phyloP scores from a whole-genome alignment of 2,329 filamentous ascomycete species.

The Diaporthe longicolla region DNA sequence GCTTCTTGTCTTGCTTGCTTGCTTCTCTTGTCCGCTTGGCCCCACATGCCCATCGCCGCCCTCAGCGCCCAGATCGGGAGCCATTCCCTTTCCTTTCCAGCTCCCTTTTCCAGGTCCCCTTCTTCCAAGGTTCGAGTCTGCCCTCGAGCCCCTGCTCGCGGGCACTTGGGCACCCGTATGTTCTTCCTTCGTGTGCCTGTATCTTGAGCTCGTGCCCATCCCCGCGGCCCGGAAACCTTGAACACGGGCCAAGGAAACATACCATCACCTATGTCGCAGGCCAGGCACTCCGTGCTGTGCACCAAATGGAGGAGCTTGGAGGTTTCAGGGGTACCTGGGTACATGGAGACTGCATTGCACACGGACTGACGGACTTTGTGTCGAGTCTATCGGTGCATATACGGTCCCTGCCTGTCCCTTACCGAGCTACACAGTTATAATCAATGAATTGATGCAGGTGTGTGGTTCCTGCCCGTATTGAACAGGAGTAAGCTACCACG shows the following conservation, averaged over 20 bases:
- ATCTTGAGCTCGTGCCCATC: not conserved
- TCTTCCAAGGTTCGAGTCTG: conserved; percentile 2
- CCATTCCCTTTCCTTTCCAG: conserved; percentile 1
- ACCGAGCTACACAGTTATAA: not conserved
- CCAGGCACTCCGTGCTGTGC: not conserved
- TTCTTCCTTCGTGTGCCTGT: no score
- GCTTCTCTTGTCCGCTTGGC: conserved; percentile 21
- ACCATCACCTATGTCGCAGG: conserved; percentile 22
- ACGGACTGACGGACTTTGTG: not conserved
- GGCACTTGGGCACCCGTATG: not conserved
- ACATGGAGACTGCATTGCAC: not conserved
- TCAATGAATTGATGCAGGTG: conserved; percentile 9
- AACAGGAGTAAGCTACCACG: not conserved
- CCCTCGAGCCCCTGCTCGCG: not conserved
- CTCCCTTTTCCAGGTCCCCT: not conserved
- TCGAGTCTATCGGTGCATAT: not conserved
- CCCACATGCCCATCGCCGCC: conserved; percentile 18
- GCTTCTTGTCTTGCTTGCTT: conserved; percentile 5
- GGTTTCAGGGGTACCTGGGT: not conserved
- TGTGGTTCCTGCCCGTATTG: conserved; percentile 8
- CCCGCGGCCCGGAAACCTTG: conserved; percentile 33
- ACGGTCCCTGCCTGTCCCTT: not conserved
- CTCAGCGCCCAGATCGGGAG: conserved; percentile 13
- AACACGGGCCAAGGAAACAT: conserved; percentile 25
- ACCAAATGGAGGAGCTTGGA: conserved; percentile 10